Evolutionary conservation across 2,329 filamentous ascomycete species (phyloP).

Genomic region (Scytalidium lignicola): DNA sequence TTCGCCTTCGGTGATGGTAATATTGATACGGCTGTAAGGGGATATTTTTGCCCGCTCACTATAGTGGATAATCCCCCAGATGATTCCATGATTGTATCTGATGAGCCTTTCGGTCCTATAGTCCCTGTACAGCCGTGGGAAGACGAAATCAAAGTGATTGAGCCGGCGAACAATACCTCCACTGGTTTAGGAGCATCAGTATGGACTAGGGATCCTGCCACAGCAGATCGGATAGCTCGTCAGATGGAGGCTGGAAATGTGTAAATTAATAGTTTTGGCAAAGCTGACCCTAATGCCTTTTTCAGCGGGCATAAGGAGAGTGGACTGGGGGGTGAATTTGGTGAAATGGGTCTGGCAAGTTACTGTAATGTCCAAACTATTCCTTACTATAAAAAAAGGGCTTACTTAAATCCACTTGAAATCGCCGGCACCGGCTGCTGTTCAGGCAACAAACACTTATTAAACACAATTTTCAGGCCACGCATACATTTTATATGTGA

Average conservation of each 20-base stretch:
- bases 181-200: slow-evolving; percentile 49
- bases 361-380: slow-evolving; percentile 18
- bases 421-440: too few species aligned
- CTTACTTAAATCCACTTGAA: too few species aligned
- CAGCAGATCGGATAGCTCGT: slow-evolving; percentile 41
- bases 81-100: too few species aligned
- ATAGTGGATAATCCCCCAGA: too few species aligned
- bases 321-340: slow-evolving; percentile 22
- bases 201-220: slow-evolving; percentile 43
- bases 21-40: too few species aligned
- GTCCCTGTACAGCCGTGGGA: slow-evolving; percentile 40
- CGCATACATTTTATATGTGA: too few species aligned
- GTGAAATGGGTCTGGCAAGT: slow-evolving; percentile 14
- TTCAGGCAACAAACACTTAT: too few species aligned
- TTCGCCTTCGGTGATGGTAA: too few species aligned
- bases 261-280: slow-evolving; percentile 49
- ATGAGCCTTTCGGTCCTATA: slow-evolving; percentile 39
- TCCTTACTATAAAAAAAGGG: background rate
- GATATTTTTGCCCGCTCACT: too few species aligned
- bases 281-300: slow-evolving; percentile 36
- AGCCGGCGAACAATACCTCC: slow-evolving; percentile 41
- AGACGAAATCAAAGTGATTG: slow-evolving; percentile 41
- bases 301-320: slow-evolving; percentile 24
- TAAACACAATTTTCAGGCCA: too few species aligned
- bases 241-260: slow-evolving; percentile 49